phyloP scores from a whole-genome alignment of 495 filamentous ascomycete genomes.

The Elaphomyces granulatus region DNA sequence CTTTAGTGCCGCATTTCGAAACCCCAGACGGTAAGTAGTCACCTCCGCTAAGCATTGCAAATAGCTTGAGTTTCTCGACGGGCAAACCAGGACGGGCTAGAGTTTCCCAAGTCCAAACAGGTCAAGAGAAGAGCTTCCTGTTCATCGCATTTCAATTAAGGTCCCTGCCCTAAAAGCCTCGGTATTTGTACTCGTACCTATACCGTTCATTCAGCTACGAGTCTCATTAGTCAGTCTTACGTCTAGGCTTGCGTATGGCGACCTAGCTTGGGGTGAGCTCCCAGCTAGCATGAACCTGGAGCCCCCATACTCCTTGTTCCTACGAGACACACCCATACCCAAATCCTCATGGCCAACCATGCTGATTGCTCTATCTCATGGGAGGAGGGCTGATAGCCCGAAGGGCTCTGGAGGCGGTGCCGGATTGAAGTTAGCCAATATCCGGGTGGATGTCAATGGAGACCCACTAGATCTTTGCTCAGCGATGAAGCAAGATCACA shows the following conservation, averaged over 20 bases:
- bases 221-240: background rate
- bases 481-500: background rate
- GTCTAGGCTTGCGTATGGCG: too few relatives aligned
- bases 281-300: background rate
- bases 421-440: background rate
- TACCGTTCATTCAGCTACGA: too few relatives aligned
- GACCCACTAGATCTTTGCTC: background rate
- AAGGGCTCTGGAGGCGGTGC: background rate
- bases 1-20: conserved; percentile 74
- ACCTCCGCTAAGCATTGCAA: conserved; percentile 91
- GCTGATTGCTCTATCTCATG: background rate
- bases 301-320: background rate
- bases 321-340: background rate
- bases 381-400: too few relatives aligned
- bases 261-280: background rate
- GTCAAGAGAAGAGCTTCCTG: too few relatives aligned
- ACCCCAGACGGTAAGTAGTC: conserved; percentile 90
- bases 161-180: too few relatives aligned
- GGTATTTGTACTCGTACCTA: too few relatives aligned
- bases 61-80: too few relatives aligned
- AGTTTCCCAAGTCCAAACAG: too few relatives aligned
- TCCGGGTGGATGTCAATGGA: background rate
- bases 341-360: background rate
- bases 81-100: too few relatives aligned
- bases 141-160: too few relatives aligned